Base-by-base conservation (phyloP, 1,284 basidiomycete genomes). In the Apiotrichum gracile region DNA sequence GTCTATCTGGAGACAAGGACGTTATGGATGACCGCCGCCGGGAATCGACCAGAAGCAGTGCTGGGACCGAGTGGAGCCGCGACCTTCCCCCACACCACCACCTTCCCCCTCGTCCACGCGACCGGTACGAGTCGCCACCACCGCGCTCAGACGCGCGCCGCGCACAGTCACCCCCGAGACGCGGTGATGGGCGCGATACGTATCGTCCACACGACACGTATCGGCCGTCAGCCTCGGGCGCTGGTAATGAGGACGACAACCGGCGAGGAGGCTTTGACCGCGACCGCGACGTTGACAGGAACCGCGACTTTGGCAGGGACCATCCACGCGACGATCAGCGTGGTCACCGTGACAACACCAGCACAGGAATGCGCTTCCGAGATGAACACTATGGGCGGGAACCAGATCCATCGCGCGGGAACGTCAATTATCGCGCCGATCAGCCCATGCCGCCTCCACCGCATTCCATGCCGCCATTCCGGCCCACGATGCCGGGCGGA, bases 401-500 rank as follows among this genome's bases (percentile, higher is more conserved):
- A 16, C 13, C 33, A 43, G 27, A 43, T 43, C 16, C 40, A n/a
- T 38, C 41, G 13, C 33, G 35, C 21, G 17, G n/a, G 41, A 43
- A 6, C 29, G 12, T 3, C 5, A n/a, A 7, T 17, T 5, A 5
- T 24, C 44, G 33, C 29, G 17, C n/a, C 17, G 26, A 26, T 5
- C 40, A n/a, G 35, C 19, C 34, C 2, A 19, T 26, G 19, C 46
- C 35, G 33, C 40, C 47, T 4, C 52, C 42, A 5, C 52, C 52
- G 21, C 52, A 45, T 17, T 22, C 34, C 17, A 44, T 54, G 41
- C 52, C 52, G 9, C 52, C 52, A 0, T 54, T 49, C 47, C 34
- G 34, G 3, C 47, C 47, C 1, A 53, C 50, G 1, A 17, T 49
- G n/a, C n/a, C n/a, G n/a, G n/a, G n/a, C n/a, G n/a, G n/a, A n/a